Evolutionary conservation across 2,329 filamentous ascomycete species (phyloP).

Genomic region (Colletotrichum sp.): DNA sequence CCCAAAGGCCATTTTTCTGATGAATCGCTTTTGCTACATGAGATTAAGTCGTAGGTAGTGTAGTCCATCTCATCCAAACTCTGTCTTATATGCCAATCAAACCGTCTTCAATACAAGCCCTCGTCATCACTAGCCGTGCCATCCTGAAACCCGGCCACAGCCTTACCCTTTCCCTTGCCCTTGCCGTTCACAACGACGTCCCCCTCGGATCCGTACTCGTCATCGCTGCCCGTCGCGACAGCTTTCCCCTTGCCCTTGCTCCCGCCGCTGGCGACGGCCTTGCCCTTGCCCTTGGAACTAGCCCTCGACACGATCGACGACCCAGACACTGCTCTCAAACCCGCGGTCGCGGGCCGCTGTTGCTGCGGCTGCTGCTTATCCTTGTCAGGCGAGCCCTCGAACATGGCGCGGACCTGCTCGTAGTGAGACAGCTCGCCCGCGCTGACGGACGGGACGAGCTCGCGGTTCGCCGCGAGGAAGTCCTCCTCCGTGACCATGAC

Average conservation of each 20-base stretch:
- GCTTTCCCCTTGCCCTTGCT: conserved; percentile 45
- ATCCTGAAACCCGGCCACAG: conserved; percentile 55
- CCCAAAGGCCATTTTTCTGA: neutral
- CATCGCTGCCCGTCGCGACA: conserved; percentile 36
- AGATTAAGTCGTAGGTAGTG: neutral
- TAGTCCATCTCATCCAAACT: neutral
- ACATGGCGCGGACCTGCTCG: conserved; percentile 79
- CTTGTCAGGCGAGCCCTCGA: conserved; percentile 70
- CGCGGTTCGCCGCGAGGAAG: conserved; percentile 79
- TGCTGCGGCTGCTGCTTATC: conserved; percentile 36
- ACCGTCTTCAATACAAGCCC: conserved; percentile 52
- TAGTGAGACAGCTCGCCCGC: conserved; percentile 93
- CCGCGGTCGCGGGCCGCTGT: conserved; percentile 10
- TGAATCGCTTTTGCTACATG: neutral
- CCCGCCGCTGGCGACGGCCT: conserved; percentile 32
- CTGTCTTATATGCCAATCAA: neutral
- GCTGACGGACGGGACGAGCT: conserved; percentile 93
- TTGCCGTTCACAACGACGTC: conserved; percentile 31
- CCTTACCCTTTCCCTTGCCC: conserved; percentile 64
- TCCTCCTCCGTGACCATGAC: conserved; percentile 91
- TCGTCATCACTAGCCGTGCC: conserved; percentile 62
- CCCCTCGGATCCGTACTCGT: conserved; percentile 35
- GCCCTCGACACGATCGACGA: conserved; percentile 30
- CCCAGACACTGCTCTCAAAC: conserved; percentile 26
- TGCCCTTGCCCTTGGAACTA: conserved; percentile 39